Evolutionary conservation across 208 protist species (phyloP), one percentile per base, ranked within the genome.

Genomic region (Novymonas esmeraldas): DNA sequence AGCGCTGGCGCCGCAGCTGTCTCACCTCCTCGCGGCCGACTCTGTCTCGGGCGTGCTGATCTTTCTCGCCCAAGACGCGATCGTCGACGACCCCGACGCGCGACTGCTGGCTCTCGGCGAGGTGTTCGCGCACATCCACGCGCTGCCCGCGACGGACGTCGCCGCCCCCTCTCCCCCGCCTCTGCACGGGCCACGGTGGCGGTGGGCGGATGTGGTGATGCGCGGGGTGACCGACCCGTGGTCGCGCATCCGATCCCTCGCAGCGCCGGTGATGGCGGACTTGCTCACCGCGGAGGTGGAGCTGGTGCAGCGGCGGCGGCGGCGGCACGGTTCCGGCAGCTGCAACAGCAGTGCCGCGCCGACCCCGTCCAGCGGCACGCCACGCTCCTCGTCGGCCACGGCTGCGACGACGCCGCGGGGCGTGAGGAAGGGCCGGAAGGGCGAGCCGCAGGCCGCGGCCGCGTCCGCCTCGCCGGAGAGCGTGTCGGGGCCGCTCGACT

Each of bases 221-320:
- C 70, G 77, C 26, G 88, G 84, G 4, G 79, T 78, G n/a, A 77
- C 84, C 29, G 88, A 94, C 63, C 63, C 81, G 50, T 91, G 84
- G 85, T 94, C 88, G 26, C 72, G 80, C 42, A 78, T 90, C 42
- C 83, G 83, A 14, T 57, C 55, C 45, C 41, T 75, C 26, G 58
- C 59, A 28, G 51, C 59, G 10, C 61, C 54, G 10, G 60, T 64
- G 18, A 75, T 75, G 69, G 69, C 69, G 1, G 57, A 70, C 41
- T 70, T 76, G 20, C 26, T 76, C 10, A 36, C 70, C 6, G 61
- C 72, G 22, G 65, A 66, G 36, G 56, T 85, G 28, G 26, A 39
- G 28, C 56, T 76, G 22, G 48, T 56, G 22, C 55, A 46, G 36
- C 55, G 45, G 55, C 55, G 13, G 22, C 55, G 31, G 11, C 34